These are phyloP conservation scores for Babesia bigemina DNA, from an alignment of 169 alveolate species.

Conservation along the genomic window DNA sequence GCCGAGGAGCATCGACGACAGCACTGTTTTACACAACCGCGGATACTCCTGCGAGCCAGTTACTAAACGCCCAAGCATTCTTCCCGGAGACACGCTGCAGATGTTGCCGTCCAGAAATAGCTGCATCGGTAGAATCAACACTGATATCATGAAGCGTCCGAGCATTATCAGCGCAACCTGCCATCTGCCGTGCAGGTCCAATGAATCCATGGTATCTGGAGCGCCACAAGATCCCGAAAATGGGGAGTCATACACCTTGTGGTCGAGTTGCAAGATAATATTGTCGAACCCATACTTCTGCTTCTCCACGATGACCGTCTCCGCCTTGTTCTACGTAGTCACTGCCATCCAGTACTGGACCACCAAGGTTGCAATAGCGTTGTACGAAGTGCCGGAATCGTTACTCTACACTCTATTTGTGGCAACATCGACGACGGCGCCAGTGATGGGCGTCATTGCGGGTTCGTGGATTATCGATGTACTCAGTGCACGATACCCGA, in stretches of 20 bases:
- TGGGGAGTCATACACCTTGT: slow-evolving; percentile 53
- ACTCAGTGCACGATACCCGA: slow-evolving; percentile 78
- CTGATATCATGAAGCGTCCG: slow-evolving; percentile 16
- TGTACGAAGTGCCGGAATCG: slow-evolving; percentile 60
- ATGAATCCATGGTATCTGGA: neutral
- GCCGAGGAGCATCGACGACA: neutral
- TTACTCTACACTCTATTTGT: slow-evolving; percentile 73
- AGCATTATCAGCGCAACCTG: slow-evolving; percentile 10
- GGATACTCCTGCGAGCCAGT: too few relatives aligned
- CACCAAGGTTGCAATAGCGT: slow-evolving; percentile 77
- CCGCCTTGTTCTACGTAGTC: slow-evolving; percentile 80
- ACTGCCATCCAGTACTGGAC: slow-evolving; percentile 90
- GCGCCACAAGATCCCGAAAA: neutral
- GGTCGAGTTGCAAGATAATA: slow-evolving; percentile 66
- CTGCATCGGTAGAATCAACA: slow-evolving; percentile 1
- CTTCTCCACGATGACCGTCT: slow-evolving; percentile 72
- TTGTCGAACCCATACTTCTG: slow-evolving; percentile 72
- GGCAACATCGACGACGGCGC: slow-evolving; percentile 84
- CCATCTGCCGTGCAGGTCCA: neutral
- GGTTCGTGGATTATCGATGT: slow-evolving; percentile 85
- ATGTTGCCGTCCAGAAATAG: neutral
- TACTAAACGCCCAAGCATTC: neutral
- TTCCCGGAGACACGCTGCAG: neutral
- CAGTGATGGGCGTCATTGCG: slow-evolving; percentile 82
- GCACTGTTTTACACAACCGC: neutral